phyloP scores from a whole-genome alignment of 352 stramenopile species.

The Peronospora belbahrii region DNA sequence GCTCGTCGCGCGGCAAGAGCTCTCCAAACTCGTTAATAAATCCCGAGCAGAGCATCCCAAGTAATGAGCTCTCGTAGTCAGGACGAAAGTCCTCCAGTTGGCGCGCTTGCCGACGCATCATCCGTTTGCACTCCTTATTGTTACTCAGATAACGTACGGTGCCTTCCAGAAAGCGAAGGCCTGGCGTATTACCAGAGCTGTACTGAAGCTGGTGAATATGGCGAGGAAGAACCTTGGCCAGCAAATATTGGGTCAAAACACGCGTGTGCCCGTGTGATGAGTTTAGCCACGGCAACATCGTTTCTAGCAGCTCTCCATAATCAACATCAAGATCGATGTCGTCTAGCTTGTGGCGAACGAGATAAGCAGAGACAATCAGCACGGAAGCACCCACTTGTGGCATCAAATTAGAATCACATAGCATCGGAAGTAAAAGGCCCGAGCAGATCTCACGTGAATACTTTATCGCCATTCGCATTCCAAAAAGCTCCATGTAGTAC shows the following conservation, averaged over 20 bases:
- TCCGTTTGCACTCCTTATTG: conserved; percentile 80
- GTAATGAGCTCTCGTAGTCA: too few species aligned
- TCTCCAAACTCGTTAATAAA: conserved; percentile 68
- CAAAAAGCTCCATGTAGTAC: too few species aligned
- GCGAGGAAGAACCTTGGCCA: conserved; percentile 52
- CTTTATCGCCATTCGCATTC: conserved; percentile 51
- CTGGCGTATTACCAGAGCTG: conserved; percentile 6
- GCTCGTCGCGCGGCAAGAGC: conserved; percentile 52
- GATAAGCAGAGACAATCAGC: too few species aligned
- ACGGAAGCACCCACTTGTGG: too few species aligned
- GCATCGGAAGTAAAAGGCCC: conserved; percentile 43
- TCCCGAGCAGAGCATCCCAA: conserved; percentile 46
- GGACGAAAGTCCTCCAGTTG: conserved; percentile 53
- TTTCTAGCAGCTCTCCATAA: too few species aligned
- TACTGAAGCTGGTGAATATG: conserved; percentile 36
- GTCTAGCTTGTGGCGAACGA: too few species aligned
- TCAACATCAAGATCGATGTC: too few species aligned
- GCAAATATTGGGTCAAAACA: conserved; percentile 68
- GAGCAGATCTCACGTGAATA: conserved; percentile 41
- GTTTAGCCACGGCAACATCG: too few species aligned
- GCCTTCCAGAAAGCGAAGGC: too few species aligned
- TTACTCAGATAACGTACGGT: conserved; percentile 70
- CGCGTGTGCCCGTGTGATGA: too few species aligned
- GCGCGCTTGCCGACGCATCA: conserved; percentile 62
- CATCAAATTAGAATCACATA: conserved; percentile 60